Percentiles rank a stretch among this genome's conserved stretches.
Evolutionary conservation across 306 rosid genomes (phyloP).

Genomic region (Morella rubra): DNA sequence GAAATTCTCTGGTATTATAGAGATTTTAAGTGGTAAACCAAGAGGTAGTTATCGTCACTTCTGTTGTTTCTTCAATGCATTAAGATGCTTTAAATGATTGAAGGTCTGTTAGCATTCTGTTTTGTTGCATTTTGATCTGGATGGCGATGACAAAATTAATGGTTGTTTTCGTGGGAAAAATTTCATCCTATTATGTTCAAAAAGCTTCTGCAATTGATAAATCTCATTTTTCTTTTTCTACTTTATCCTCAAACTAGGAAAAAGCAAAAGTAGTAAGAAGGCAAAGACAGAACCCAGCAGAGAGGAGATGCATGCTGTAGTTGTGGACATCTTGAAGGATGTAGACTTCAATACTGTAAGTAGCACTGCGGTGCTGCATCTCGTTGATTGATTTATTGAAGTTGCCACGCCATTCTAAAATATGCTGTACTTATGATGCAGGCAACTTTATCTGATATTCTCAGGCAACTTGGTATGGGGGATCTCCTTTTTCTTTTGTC

Average conservation of each 20-base stretch:
- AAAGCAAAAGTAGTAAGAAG: conserved; percentile 79
- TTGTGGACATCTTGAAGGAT: conserved; percentile 83
- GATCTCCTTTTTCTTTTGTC: background rate
- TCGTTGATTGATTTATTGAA: conserved; percentile 4
- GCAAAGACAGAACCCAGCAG: conserved; percentile 73
- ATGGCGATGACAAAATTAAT: background rate
- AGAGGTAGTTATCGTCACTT: background rate
- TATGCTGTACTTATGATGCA: conserved; percentile 38
- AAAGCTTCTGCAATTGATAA: background rate
- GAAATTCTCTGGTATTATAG: background rate
- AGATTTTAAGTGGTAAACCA: background rate
- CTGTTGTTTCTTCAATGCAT: background rate
- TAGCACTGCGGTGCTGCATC: conserved; percentile 5
- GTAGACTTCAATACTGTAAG: conserved; percentile 97
- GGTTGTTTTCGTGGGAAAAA: background rate
- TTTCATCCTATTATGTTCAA: background rate
- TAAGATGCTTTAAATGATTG: background rate
- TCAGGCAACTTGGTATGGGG: conserved; percentile 86
- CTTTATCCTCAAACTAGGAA: conserved; percentile 42
- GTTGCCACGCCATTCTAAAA: conserved; percentile 6
- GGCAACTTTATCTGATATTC: conserved; percentile 97
- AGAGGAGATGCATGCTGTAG: conserved; percentile 81
- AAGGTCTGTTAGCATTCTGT: background rate
- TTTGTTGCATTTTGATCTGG: background rate
- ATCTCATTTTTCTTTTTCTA: conserved; percentile 19